Base-by-base conservation (phyloP, 208 protist species). In the Leishmania martiniquensis region DNA sequence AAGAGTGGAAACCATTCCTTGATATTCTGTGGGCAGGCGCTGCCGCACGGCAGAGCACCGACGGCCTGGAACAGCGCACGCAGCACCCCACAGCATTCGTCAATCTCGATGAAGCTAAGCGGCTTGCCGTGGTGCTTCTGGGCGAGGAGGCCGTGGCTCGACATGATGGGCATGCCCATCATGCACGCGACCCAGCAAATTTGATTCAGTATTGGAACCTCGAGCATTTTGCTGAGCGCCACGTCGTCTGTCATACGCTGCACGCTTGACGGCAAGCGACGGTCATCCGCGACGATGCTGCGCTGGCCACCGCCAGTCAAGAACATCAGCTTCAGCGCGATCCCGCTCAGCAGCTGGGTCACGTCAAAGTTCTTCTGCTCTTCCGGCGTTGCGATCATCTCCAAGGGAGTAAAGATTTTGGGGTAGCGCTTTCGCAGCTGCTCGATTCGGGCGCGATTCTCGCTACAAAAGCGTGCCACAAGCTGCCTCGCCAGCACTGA, bases 241-340 rank as follows among this genome's bases (percentile, higher is more conserved):
- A 93, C 49, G 73, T 93, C 89, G 52, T 93, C 85, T 25, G 80
- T 87, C n/a, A 66, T 51, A 6, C 84, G 77, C 1, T 72, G 69
- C 3, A 78, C 10, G 2, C 80, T 73, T 5, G 72, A 54, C 13
- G 77, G 82, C 37, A 87, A 67, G 4, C 85, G 82, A 1, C 68
- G 77, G 62, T 93, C 89, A 69, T 93, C 89, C 6, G 87, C 86
- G 4, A 82, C 77, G 68, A 93, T 93, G 78, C 85, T 90, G 68
- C 85, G 85, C 77, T 86, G 78, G 1, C 89, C 89, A 17, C 89
- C 89, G 12, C 82, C 89, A 54, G 90, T 78, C 39, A 93, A 75
- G 60, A 86, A 93, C 85, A 91, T 88, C 20, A 91, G 63, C 72
- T 93, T 93, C 34, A 91, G 62, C 37, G 78, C 76, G 17, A 85